Evolutionary conservation across 2,329 filamentous ascomycete species (phyloP).

Genomic region (Pseudocercospora ulei): DNA sequence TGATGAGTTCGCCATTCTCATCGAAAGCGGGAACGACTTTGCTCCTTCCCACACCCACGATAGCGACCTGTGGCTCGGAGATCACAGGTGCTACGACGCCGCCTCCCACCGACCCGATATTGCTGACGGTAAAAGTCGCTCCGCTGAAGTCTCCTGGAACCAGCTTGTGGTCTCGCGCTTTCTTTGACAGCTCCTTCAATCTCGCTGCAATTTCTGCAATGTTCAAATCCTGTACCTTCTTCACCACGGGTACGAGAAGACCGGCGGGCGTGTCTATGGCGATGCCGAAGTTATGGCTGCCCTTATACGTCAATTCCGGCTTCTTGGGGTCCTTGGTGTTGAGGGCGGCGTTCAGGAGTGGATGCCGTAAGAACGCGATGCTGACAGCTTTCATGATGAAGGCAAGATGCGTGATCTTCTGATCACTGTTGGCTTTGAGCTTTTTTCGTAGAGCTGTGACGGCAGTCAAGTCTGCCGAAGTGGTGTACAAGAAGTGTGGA

Average conservation of each 20-base stretch:
- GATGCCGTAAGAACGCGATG: constrained; percentile 68
- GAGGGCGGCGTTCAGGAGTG: constrained; percentile 77
- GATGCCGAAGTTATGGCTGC: constrained; percentile 86
- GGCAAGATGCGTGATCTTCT: constrained; percentile 77
- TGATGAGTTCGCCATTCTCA: constrained; percentile 50
- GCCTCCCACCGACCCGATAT: constrained; percentile 90
- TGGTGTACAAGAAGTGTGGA: constrained; percentile 90
- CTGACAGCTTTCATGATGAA: constrained; percentile 96
- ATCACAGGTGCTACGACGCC: constrained; percentile 87
- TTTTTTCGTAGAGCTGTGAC: constrained; percentile 63
- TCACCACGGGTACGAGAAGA: constrained; percentile 83
- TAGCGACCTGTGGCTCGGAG: constrained; percentile 81
- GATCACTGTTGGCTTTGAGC: constrained; percentile 53
- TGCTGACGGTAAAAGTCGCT: constrained; percentile 90
- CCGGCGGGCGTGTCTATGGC: constrained; percentile 89
- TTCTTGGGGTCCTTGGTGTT: constrained; percentile 55
- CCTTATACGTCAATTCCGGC: constrained; percentile 66
- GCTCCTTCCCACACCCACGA: constrained; percentile 76
- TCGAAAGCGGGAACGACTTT: constrained; percentile 71
- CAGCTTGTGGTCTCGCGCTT: constrained; percentile 67
- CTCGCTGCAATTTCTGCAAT: constrained; percentile 70
- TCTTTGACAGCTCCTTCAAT: constrained; percentile 59
- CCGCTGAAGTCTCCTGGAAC: constrained; percentile 65
- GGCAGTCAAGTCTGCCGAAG: constrained; percentile 72
- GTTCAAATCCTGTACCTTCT: constrained; percentile 66